Evolutionary conservation across 495 filamentous ascomycete species (phyloP).

Genomic region (Viridothelium virens): DNA sequence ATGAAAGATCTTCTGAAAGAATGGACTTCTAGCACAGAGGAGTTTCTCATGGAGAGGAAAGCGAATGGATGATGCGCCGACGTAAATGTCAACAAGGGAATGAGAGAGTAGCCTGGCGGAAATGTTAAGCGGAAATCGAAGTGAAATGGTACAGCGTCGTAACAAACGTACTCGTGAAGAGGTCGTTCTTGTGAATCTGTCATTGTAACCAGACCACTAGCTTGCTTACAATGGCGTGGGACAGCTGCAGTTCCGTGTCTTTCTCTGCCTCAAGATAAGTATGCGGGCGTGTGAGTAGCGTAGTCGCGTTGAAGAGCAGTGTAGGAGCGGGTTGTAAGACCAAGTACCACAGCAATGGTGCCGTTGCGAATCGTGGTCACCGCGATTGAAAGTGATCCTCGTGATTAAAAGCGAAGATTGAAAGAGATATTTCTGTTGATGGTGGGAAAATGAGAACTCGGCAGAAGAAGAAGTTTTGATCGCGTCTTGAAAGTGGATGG

Average conservation of each 20-base stretch:
- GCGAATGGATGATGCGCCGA: conserved; percentile 41
- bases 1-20: conserved; percentile 44
- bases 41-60: conserved; percentile 47
- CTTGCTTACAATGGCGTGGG: not conserved
- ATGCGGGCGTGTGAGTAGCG: not conserved
- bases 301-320: not conserved
- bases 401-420: not conserved
- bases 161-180: conserved; percentile 33
- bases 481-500: not conserved
- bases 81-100: conserved; percentile 44
- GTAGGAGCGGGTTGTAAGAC: not conserved
- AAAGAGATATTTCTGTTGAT: too few relatives aligned
- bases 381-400: not conserved
- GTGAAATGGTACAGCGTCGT: not conserved
- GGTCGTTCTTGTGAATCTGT: conserved; percentile 19
- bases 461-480: not conserved
- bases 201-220: conserved; percentile 11
- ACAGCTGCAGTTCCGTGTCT: not conserved
- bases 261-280: not conserved
- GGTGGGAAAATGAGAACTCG: not conserved
- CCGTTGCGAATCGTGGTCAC: not conserved
- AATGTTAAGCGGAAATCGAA: not conserved
- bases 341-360: not conserved
- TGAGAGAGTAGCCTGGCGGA: conserved; percentile 40
- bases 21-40: conserved; percentile 43